A percentile compares a stretch with the other conserved stretches of the same genome.
phyloP scores from a whole-genome alignment of 495 filamentous ascomycete species.

The Penicillium pulvis region DNA sequence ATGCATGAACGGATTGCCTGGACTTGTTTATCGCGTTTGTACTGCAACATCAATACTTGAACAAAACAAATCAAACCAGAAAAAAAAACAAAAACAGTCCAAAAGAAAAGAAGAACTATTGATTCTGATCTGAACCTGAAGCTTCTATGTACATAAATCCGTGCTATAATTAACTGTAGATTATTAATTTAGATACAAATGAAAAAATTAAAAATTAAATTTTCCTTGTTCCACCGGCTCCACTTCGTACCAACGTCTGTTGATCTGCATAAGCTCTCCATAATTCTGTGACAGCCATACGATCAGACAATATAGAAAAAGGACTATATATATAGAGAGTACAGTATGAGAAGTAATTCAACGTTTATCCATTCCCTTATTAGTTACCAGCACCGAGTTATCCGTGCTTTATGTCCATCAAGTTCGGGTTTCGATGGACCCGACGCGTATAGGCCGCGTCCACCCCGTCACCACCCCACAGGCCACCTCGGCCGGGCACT shows the following conservation, averaged over 20 bases:
- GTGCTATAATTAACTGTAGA: not conserved
- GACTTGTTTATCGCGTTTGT: not conserved
- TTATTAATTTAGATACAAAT: slow-evolving; percentile 1
- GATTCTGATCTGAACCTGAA: not conserved
- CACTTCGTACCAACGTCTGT: not conserved
- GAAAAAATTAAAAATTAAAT: not conserved
- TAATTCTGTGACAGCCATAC: slow-evolving; percentile 1
- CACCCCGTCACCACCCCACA: not conserved
- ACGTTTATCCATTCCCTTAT: not conserved
- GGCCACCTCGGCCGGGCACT: not conserved
- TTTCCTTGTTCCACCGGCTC: not conserved
- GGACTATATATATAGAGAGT: not conserved
- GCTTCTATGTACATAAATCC: too few relatives aligned
- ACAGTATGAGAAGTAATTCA: not conserved
- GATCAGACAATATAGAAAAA: not conserved
- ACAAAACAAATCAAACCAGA: not conserved
- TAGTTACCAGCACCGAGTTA: not conserved
- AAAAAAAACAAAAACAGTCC: not conserved
- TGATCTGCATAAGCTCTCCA: not conserved
- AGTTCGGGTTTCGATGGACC: not conserved
- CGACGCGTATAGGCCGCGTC: slow-evolving; percentile 19
- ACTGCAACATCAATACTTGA: not conserved
- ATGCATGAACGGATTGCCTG: slow-evolving; percentile 7
- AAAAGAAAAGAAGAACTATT: not conserved
- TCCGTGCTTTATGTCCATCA: not conserved